Conservation (phyloP, 768 basidiomycete genomes). For the Glaciozyma antarctica region DNA sequence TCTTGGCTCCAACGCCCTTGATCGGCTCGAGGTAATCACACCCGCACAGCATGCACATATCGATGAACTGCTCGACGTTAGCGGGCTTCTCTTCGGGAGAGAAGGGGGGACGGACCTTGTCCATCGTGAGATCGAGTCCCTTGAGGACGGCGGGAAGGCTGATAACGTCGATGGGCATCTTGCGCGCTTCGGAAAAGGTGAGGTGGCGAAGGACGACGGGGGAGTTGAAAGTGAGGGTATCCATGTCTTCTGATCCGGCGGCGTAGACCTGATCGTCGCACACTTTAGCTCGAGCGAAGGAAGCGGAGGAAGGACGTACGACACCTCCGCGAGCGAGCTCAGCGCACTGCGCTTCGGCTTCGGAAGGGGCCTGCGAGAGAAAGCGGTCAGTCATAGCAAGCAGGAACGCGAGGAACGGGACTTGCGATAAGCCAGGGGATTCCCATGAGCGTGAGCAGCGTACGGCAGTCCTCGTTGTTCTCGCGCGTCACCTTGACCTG, state of each 20-base stretch:
- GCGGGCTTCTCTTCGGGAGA: background rate
- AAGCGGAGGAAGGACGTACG: slow-evolving; percentile 42
- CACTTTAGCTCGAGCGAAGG: background rate
- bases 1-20: slow-evolving; percentile 90
- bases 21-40: slow-evolving; percentile 99
- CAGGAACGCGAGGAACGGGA: slow-evolving; percentile 1
- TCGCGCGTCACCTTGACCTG: slow-evolving; percentile 90
- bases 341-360: slow-evolving; percentile 97
- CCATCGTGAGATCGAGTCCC: slow-evolving; percentile 87
- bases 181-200: slow-evolving; percentile 96
- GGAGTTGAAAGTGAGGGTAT: slow-evolving; percentile 88
- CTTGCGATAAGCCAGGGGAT: slow-evolving; percentile 76
- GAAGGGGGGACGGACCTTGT: slow-evolving; percentile 50
- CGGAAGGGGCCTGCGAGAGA: slow-evolving; percentile 71
- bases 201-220: slow-evolving; percentile 89
- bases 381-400: too few species aligned
- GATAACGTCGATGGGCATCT: slow-evolving; percentile 89
- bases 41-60: slow-evolving; percentile 88
- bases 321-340: slow-evolving; percentile 94
- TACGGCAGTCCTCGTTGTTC: slow-evolving; percentile 91
- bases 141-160: slow-evolving; percentile 69
- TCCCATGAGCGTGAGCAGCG: slow-evolving; percentile 82
- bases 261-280: slow-evolving; percentile 66
- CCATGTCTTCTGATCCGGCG: slow-evolving; percentile 99
- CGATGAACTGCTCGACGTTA: slow-evolving; percentile 63